Conservation (phyloP, 2,329 filamentous ascomycete species). For the Trichoderma pleuroti region DNA sequence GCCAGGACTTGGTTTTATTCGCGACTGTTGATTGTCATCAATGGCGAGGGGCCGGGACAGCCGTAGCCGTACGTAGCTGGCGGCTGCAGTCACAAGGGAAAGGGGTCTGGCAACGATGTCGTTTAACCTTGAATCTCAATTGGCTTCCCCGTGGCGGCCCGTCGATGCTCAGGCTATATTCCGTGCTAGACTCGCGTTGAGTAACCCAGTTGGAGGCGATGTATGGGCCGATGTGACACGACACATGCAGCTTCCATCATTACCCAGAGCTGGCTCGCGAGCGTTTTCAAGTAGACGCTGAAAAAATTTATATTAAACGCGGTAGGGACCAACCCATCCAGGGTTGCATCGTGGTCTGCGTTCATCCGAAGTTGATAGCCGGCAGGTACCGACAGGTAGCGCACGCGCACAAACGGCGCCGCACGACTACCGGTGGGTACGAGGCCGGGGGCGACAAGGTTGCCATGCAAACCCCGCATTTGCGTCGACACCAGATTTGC, state of each 20-base stretch:
- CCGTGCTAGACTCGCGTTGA: neutral
- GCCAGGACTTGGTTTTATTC: slow-evolving; percentile 32
- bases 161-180: slow-evolving; percentile 12
- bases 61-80: neutral
- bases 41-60: neutral
- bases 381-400: slow-evolving; percentile 2
- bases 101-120: neutral
- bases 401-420: neutral
- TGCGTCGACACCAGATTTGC: neutral
- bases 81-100: neutral
- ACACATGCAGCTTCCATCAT: slow-evolving; percentile 13
- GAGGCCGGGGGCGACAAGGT: neutral
- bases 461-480: slow-evolving; percentile 11
- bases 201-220: neutral
- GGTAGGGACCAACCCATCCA: neutral
- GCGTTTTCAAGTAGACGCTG: neutral
- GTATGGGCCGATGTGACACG: slow-evolving; percentile 8
- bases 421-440: neutral
- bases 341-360: neutral
- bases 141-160: neutral
- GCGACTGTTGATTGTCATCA: neutral
- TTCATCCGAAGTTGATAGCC: slow-evolving; percentile 1
- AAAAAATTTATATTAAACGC: neutral
- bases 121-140: neutral
- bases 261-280: slow-evolving; percentile 8